Conservation (phyloP, 2,329 filamentous ascomycete species). For the Aspergillus cejpii region DNA sequence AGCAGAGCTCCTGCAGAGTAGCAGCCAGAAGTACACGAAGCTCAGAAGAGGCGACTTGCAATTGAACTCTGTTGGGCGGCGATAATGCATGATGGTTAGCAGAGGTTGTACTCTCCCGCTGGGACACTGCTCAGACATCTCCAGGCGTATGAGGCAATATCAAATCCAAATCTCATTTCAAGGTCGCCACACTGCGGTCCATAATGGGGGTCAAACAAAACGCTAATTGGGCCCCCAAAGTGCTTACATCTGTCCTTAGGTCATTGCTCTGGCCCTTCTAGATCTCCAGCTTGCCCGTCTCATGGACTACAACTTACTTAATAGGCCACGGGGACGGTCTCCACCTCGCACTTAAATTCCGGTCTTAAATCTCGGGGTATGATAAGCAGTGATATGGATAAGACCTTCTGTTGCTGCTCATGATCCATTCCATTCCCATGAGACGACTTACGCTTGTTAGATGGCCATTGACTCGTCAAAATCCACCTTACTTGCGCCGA, state of each 20-base stretch:
- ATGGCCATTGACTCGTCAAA: not conserved
- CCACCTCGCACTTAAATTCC: constrained; percentile 7
- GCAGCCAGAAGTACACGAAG: not conserved
- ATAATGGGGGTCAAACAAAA: not conserved
- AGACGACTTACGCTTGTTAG: not conserved
- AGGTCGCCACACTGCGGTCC: not conserved
- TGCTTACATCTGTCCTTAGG: not conserved
- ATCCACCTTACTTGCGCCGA: not conserved
- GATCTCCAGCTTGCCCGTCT: not conserved
- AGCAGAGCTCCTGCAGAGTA: not conserved
- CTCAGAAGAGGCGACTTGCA: not conserved
- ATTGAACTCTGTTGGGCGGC: not conserved
- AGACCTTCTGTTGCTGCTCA: not conserved
- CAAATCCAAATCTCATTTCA: not conserved
- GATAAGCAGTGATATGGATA: not conserved
- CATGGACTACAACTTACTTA: not conserved
- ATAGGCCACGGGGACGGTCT: constrained; percentile 1
- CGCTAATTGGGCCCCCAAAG: not conserved
- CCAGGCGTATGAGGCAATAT: not conserved
- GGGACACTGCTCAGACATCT: not conserved
- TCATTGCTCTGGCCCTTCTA: not conserved
- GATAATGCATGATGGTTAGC: not conserved
- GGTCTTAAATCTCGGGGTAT: constrained; percentile 1
- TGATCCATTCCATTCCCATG: not conserved
- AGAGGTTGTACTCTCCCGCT: not conserved